A percentile compares a stretch with the other conserved stretches of the same genome.
These are phyloP conservation scores for Fusarium pseudoanthophilum DNA, from an alignment of 2,329 filamentous ascomycete genomes.

Conservation along the genomic window DNA sequence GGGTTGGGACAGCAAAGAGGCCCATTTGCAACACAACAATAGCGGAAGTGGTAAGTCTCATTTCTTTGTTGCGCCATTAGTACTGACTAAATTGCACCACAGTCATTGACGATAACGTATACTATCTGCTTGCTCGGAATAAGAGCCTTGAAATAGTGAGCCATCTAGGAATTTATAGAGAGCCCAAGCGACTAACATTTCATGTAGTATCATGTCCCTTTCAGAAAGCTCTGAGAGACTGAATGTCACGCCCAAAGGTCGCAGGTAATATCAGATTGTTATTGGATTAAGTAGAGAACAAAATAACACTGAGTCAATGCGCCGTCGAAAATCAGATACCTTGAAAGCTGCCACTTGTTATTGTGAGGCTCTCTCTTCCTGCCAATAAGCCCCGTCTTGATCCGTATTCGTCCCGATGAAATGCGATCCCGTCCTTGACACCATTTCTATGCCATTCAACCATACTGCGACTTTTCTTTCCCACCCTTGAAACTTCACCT, in stretches of 20 bases:
- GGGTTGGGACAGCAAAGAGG: conserved; percentile 55
- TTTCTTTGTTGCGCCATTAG: too few species aligned
- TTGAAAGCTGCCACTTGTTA: conserved; percentile 32
- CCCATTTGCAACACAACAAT: conserved; percentile 49
- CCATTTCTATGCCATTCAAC: conserved; percentile 45
- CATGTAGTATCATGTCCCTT: conserved; percentile 45
- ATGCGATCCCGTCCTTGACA: conserved; percentile 47
- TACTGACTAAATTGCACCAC: not conserved
- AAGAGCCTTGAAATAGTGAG: conserved; percentile 50
- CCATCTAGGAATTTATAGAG: not conserved
- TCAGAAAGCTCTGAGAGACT: conserved; percentile 29
- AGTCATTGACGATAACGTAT: conserved; percentile 53
- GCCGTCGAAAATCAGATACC: conserved; percentile 42
- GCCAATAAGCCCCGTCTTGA: conserved; percentile 40
- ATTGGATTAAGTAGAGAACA: conserved; percentile 36
- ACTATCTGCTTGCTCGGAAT: conserved; percentile 45
- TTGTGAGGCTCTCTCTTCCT: conserved; percentile 30
- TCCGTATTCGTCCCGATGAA: conserved; percentile 43
- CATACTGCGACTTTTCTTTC: conserved; percentile 24
- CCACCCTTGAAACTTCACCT: conserved; percentile 13
- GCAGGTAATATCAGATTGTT: conserved; percentile 7
- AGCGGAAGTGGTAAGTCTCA: conserved; percentile 45
- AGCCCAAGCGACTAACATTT: conserved; percentile 7
- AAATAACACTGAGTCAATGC: conserved; percentile 40
- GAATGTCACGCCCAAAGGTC: not conserved